These are phyloP conservation scores for Entomortierella parvispora DNA, from an alignment of 192 early-diverging fungal genomes.

Conservation along the genomic window DNA sequence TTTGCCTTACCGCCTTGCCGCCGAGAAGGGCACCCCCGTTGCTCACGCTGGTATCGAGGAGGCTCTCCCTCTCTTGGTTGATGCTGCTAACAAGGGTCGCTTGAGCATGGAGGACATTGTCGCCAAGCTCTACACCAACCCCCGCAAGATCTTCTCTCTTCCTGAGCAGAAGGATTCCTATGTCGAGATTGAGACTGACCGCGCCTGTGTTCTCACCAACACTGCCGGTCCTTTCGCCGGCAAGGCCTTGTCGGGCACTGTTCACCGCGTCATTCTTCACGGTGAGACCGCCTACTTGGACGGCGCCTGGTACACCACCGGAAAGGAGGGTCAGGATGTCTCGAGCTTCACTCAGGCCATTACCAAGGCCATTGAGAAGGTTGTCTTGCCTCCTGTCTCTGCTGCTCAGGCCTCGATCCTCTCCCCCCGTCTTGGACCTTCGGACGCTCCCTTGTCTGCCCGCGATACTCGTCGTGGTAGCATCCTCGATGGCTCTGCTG, in stretches of 20 bases:
- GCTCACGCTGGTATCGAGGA: slow-evolving; percentile 70
- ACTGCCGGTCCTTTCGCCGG: slow-evolving; percentile 67
- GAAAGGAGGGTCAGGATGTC: slow-evolving; percentile 58
- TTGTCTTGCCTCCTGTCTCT: neutral
- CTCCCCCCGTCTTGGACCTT: slow-evolving; percentile 48
- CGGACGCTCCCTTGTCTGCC: slow-evolving; percentile 5
- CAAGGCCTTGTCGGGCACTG: slow-evolving; percentile 70
- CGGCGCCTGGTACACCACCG: slow-evolving; percentile 64
- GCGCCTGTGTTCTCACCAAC: slow-evolving; percentile 61
- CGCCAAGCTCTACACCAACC: slow-evolving; percentile 83
- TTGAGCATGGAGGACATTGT: slow-evolving; percentile 83
- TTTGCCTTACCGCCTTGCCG: slow-evolving; percentile 70
- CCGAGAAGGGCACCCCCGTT: slow-evolving; percentile 59
- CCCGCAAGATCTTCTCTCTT: slow-evolving; percentile 91
- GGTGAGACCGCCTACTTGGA: slow-evolving; percentile 91
- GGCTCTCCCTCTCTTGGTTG: slow-evolving; percentile 79
- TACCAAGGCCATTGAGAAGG: slow-evolving; percentile 39
- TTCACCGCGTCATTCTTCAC: slow-evolving; percentile 91
- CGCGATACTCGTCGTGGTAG: slow-evolving; percentile 29
- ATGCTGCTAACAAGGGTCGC: slow-evolving; percentile 82
- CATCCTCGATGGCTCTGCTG: slow-evolving; percentile 20
- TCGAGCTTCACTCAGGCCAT: slow-evolving; percentile 53
- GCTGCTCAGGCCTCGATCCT: slow-evolving; percentile 24
- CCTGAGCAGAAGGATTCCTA: slow-evolving; percentile 94
- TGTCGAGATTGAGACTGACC: slow-evolving; percentile 93